A percentile compares a stretch with the other conserved stretches of the same genome.
phyloP scores from a whole-genome alignment of 768 basidiomycete species.

The Lentinula guzmanii region DNA sequence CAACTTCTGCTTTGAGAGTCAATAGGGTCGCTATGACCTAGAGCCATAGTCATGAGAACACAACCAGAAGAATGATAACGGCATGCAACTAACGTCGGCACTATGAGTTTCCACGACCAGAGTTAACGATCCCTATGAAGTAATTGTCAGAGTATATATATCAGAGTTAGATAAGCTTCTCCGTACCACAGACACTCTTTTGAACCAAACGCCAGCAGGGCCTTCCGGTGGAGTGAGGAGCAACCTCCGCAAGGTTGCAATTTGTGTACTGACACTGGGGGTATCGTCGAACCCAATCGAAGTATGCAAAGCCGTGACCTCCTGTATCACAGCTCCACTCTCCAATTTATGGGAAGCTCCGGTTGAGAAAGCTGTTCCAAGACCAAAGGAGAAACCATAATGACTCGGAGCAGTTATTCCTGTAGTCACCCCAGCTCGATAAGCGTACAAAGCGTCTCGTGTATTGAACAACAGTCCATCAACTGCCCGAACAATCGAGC shows the following conservation, averaged over 20 bases:
- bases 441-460: slow-evolving; percentile 68
- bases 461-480: slow-evolving; percentile 72
- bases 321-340: slow-evolving; percentile 56
- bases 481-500: slow-evolving; percentile 54
- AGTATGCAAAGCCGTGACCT: slow-evolving; percentile 62
- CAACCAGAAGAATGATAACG: too few relatives aligned
- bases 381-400: slow-evolving; percentile 47
- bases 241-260: slow-evolving; percentile 64
- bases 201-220: slow-evolving; percentile 37
- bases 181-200: slow-evolving; percentile 36
- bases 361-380: slow-evolving; percentile 62
- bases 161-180: background rate
- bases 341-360: slow-evolving; percentile 56
- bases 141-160: background rate
- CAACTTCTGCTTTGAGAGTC: slow-evolving; percentile 59
- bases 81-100: slow-evolving; percentile 43
- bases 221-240: slow-evolving; percentile 40
- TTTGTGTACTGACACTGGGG: slow-evolving; percentile 74
- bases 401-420: slow-evolving; percentile 59
- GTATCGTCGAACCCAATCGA: slow-evolving; percentile 42
- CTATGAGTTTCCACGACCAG: slow-evolving; percentile 70
- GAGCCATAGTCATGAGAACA: background rate
- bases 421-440: slow-evolving; percentile 65
- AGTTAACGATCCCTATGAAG: slow-evolving; percentile 55
- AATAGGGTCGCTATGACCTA: slow-evolving; percentile 68